Conservation (phyloP, 2,329 filamentous ascomycete genomes). For the Beauveria pseudobassiana region DNA sequence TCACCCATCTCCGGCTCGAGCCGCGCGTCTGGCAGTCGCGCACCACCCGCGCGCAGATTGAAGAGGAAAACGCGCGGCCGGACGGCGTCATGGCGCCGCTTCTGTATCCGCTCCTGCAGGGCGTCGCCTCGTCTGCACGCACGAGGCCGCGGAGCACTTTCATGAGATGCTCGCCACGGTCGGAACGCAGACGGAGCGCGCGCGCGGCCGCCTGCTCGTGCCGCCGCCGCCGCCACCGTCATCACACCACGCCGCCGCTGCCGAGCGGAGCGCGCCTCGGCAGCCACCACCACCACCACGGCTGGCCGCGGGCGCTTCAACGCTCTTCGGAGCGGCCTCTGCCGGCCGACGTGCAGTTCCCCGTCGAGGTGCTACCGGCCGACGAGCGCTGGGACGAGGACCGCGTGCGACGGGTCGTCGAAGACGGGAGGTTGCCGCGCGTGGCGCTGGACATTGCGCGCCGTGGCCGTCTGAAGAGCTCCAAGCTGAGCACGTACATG, state of each 20-base stretch:
- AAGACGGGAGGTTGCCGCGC: constrained; percentile 21
- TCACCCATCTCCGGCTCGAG: constrained; percentile 28
- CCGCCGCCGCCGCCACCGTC: constrained; percentile 18
- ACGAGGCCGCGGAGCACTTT: constrained; percentile 31
- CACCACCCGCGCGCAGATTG: constrained; percentile 27
- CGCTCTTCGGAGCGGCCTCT: constrained; percentile 24
- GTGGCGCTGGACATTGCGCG: constrained; percentile 27
- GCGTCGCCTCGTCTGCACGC: constrained; percentile 29
- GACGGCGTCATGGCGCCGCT: constrained; percentile 27
- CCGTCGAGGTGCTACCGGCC: constrained; percentile 22
- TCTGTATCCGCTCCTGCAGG: constrained; percentile 28
- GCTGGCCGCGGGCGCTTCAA: constrained; percentile 22
- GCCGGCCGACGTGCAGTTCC: constrained; percentile 26
- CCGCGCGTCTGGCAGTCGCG: constrained; percentile 26
- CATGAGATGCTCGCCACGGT: constrained; percentile 29
- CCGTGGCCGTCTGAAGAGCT: constrained; percentile 26
- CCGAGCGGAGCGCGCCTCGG: neutral
- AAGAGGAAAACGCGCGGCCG: constrained; percentile 23
- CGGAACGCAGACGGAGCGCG: constrained; percentile 29
- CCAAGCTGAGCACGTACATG: constrained; percentile 32
- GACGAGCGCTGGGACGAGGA: constrained; percentile 18
- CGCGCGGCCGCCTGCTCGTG: constrained; percentile 27
- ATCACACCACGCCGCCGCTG: constrained; percentile 13
- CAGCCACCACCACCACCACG: constrained; percentile 3
- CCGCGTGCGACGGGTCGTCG: constrained; percentile 17